phyloP scores from a whole-genome alignment of 768 basidiomycete genomes.

The Lactifluus pinguis region DNA sequence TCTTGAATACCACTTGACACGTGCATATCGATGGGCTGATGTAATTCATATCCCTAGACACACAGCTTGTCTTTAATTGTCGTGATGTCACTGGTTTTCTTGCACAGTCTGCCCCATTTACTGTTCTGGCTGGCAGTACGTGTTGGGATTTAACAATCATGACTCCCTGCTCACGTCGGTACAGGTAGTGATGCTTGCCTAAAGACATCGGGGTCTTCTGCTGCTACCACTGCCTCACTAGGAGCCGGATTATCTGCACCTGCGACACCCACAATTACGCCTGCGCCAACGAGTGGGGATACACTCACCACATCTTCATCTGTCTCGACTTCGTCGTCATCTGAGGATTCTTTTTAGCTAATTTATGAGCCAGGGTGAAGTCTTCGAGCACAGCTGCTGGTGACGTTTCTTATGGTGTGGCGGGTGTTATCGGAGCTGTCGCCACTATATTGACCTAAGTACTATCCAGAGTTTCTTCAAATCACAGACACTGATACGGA shows the following conservation, averaged over 20 bases:
- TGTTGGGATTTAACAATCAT: neutral
- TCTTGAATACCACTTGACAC: too few relatives aligned
- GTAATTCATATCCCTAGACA: constrained; percentile 26
- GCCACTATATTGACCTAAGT: constrained; percentile 33
- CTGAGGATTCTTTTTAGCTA: neutral
- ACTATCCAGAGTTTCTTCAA: neutral
- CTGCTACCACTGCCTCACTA: constrained; percentile 1
- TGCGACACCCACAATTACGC: too few relatives aligned
- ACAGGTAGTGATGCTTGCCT: constrained; percentile 32
- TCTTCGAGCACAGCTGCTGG: constrained; percentile 31
- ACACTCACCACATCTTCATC: too few relatives aligned
- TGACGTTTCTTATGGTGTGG: constrained; percentile 5
- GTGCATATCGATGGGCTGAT: neutral
- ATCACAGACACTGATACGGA: neutral
- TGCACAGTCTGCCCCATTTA: constrained; percentile 46
- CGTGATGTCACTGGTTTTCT: constrained; percentile 48
- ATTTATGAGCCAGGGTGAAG: neutral
- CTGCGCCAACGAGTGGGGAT: too few relatives aligned
- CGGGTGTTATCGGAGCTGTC: constrained; percentile 17
- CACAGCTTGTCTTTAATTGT: constrained; percentile 22
- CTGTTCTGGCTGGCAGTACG: constrained; percentile 30
- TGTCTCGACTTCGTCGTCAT: neutral
- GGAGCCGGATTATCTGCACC: neutral
- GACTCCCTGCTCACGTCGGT: neutral
- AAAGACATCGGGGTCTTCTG: neutral